phyloP scores from a whole-genome alignment of 1,284 basidiomycete genomes.

The Ganoderma resinaceum region DNA sequence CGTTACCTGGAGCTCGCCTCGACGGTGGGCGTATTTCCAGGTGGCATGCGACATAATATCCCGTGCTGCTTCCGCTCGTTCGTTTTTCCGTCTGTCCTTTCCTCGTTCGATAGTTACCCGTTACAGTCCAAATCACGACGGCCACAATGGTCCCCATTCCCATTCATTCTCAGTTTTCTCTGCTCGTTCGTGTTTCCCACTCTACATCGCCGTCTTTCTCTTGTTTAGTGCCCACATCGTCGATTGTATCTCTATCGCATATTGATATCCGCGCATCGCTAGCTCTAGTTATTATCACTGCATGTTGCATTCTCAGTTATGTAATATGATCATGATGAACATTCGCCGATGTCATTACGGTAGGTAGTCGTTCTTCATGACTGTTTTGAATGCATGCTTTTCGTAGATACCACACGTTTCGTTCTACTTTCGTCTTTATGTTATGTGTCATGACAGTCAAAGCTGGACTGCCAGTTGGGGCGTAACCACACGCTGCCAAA shows the following conservation, averaged over 20 bases:
- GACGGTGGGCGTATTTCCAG: slow-evolving; percentile 12
- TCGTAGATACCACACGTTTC: slow-evolving; percentile 11
- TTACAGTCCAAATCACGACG: not conserved
- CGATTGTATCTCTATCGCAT: slow-evolving; percentile 35
- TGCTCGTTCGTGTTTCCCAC: slow-evolving; percentile 5
- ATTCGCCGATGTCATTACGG: slow-evolving; percentile 21
- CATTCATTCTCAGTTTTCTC: slow-evolving; percentile 1
- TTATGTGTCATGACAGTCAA: not conserved
- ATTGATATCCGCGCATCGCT: slow-evolving; percentile 31
- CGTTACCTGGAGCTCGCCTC: slow-evolving; percentile 9
- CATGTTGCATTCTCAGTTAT: slow-evolving; percentile 33
- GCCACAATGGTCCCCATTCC: not conserved
- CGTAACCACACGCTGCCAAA: not conserved
- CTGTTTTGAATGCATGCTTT: slow-evolving; percentile 29
- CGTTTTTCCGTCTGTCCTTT: not conserved
- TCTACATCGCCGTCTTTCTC: slow-evolving; percentile 1
- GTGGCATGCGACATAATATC: not conserved
- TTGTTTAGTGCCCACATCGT: slow-evolving; percentile 29
- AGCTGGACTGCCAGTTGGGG: not conserved
- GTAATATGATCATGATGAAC: slow-evolving; percentile 28
- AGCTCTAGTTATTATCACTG: slow-evolving; percentile 29
- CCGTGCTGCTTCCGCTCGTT: not conserved
- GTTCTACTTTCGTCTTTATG: not conserved
- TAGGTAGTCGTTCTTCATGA: slow-evolving; percentile 29
- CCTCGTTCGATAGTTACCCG: not conserved